Conservation (phyloP, 2,329 filamentous ascomycete species). For the Cadophora luteo-olivacea region DNA sequence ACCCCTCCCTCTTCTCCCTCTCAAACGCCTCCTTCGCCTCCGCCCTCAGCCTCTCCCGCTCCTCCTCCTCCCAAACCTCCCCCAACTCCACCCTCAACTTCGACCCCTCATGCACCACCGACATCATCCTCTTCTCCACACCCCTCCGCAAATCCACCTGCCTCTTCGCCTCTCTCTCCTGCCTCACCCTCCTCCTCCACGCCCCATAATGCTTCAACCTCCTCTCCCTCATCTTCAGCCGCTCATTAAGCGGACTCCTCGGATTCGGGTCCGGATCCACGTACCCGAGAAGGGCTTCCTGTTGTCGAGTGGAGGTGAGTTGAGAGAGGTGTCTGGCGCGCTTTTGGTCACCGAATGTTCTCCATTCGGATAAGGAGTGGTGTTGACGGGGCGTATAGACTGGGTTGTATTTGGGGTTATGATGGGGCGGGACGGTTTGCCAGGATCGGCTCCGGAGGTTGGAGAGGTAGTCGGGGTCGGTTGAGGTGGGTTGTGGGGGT, state of each 20-base stretch:
- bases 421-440: not conserved
- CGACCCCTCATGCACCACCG: not conserved
- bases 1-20: not conserved
- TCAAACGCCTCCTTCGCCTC: slow-evolving; percentile 4
- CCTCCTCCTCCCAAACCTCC: not conserved
- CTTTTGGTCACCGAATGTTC: not conserved
- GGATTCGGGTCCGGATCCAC: not conserved
- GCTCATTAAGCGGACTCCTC: not conserved
- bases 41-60: not conserved
- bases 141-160: not conserved
- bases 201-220: not conserved
- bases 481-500: not conserved
- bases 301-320: not conserved
- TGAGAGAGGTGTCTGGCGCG: not conserved
- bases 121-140: not conserved
- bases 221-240: not conserved
- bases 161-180: not conserved
- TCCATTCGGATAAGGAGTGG: not conserved
- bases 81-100: not conserved
- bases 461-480: not conserved
- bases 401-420: not conserved
- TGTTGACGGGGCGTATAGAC: not conserved
- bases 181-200: not conserved
- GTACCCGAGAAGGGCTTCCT: not conserved
- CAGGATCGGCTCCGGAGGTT: not conserved